A percentile compares a stretch with the other conserved stretches of the same genome.
These are phyloP conservation scores for Rhinocladiella similis DNA, from an alignment of 2,329 filamentous ascomycete genomes.

Conservation along the genomic window DNA sequence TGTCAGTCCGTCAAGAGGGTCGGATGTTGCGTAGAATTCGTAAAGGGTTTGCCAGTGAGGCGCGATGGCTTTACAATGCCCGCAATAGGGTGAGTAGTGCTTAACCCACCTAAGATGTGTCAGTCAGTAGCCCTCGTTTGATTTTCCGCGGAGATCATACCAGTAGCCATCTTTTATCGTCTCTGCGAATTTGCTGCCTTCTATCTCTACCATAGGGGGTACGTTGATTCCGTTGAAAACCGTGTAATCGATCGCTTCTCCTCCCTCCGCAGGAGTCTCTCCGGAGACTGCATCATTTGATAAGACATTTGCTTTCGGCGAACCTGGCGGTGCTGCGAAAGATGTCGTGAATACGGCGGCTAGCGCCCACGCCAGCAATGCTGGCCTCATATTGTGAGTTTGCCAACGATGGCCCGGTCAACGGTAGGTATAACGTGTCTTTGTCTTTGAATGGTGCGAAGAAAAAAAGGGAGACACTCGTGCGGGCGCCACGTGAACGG, in stretches of 20 bases:
- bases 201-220: constrained; percentile 50
- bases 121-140: constrained; percentile 21
- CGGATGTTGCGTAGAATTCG: constrained; percentile 89
- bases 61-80: constrained; percentile 76
- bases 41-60: constrained; percentile 90
- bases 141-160: constrained; percentile 34
- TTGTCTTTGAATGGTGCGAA: neutral
- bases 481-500: neutral
- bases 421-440: neutral
- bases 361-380: constrained; percentile 29
- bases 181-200: constrained; percentile 49
- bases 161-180: constrained; percentile 54
- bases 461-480: neutral
- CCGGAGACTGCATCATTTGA: constrained; percentile 23
- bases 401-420: constrained; percentile 3
- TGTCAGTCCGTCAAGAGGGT: constrained; percentile 59
- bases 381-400: constrained; percentile 26
- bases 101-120: constrained; percentile 49
- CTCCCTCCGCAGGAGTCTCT: constrained; percentile 29
- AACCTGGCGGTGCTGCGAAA: constrained; percentile 20
- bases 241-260: constrained; percentile 37
- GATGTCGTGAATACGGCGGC: constrained; percentile 18
- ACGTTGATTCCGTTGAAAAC: constrained; percentile 55
- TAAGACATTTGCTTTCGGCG: constrained; percentile 12
- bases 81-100: constrained; percentile 54